A percentile compares a stretch with the other conserved stretches of the same genome.
phyloP scores from a whole-genome alignment of 2,329 filamentous ascomycete species.

The Nigrograna mackinnonii region DNA sequence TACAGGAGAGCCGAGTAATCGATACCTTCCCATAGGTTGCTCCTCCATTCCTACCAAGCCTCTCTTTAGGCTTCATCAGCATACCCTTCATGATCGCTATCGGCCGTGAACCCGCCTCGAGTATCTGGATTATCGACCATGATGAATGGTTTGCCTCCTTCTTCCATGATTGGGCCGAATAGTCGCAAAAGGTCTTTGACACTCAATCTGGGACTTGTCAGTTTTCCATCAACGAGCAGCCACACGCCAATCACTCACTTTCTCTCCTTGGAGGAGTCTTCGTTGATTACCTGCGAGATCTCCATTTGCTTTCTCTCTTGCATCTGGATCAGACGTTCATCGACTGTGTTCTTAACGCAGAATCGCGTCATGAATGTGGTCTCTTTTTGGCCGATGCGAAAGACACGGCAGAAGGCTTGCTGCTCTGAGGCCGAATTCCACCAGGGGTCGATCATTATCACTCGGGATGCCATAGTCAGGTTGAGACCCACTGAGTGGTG shows the following conservation, averaged over 20 bases:
- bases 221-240: not conserved
- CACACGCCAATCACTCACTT: too few relatives aligned
- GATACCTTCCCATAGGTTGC: too few relatives aligned
- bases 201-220: conserved; percentile 21
- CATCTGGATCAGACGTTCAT: conserved; percentile 58
- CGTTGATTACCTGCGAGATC: conserved; percentile 47
- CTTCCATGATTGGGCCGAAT: conserved; percentile 48
- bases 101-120: conserved; percentile 31
- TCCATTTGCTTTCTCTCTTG: conserved; percentile 58
- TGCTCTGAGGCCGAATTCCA: conserved; percentile 66
- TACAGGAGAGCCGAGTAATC: too few relatives aligned
- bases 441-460: conserved; percentile 55
- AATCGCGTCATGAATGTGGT: conserved; percentile 64
- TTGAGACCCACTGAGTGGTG: conserved; percentile 61
- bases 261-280: conserved; percentile 38
- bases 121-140: conserved; percentile 39
- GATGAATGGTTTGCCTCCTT: conserved; percentile 46
- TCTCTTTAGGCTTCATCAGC: conserved; percentile 26
- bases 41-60: not conserved
- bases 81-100: conserved; percentile 35
- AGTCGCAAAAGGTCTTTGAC: conserved; percentile 49
- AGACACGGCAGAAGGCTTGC: conserved; percentile 68
- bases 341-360: conserved; percentile 59
- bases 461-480: conserved; percentile 57
- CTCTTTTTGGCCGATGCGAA: conserved; percentile 66